phyloP scores from a whole-genome alignment of 176 grass and related monocot species.

The Juncus inflexus region DNA sequence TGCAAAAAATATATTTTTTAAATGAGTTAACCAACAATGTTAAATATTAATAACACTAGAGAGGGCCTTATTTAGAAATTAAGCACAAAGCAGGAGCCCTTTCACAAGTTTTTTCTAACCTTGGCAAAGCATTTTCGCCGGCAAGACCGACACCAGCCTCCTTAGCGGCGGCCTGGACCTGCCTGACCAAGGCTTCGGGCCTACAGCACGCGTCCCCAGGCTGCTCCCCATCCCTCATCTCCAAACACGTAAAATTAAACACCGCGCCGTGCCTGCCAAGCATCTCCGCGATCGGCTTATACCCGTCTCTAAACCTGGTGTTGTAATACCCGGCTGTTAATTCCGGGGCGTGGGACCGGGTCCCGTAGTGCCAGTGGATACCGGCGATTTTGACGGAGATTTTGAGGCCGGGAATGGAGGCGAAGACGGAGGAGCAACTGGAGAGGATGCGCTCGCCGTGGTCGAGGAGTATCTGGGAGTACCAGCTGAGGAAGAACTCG shows the following conservation, averaged over 20 bases:
- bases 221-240: constrained; percentile 79
- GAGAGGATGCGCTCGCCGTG: constrained; percentile 61
- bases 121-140: constrained; percentile 63
- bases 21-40: too few species aligned
- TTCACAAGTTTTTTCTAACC: neutral
- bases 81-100: too few species aligned
- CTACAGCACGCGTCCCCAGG: constrained; percentile 51
- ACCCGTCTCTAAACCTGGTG: constrained; percentile 53
- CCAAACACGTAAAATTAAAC: constrained; percentile 79
- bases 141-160: constrained; percentile 39
- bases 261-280: constrained; percentile 44
- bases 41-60: too few species aligned
- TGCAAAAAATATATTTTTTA: too few species aligned
- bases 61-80: too few species aligned
- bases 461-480: constrained; percentile 56
- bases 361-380: constrained; percentile 80
- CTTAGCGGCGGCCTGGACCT: constrained; percentile 49
- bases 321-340: constrained; percentile 70
- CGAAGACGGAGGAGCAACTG: constrained; percentile 36
- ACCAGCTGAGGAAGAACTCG: constrained; percentile 78
- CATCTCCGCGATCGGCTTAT: constrained; percentile 38
- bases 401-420: neutral
- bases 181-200: constrained; percentile 56
- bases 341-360: constrained; percentile 55
- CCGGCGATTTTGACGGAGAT: constrained; percentile 64